A percentile compares a stretch with the other conserved stretches of the same genome.
These are phyloP conservation scores for Alternaria arborescens DNA, from an alignment of 2,329 filamentous ascomycete species.

Conservation along the genomic window DNA sequence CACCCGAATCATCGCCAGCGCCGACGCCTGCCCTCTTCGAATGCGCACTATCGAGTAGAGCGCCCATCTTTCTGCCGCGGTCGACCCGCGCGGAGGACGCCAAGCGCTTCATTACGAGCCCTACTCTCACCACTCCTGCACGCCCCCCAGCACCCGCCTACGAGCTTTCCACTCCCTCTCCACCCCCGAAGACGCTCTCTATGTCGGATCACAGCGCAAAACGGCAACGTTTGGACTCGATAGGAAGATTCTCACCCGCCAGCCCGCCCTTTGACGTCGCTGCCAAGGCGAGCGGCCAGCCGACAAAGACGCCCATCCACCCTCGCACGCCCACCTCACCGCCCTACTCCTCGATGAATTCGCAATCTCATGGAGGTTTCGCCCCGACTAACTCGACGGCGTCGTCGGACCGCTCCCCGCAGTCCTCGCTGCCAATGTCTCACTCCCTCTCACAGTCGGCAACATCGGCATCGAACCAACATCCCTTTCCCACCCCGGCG, in stretches of 20 bases:
- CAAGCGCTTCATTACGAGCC: slow-evolving; percentile 38
- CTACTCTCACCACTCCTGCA: slow-evolving; percentile 28
- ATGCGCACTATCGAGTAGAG: slow-evolving; percentile 44
- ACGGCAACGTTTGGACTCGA: slow-evolving; percentile 51
- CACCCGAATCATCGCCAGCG: slow-evolving; percentile 6
- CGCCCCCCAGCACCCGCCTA: slow-evolving; percentile 25
- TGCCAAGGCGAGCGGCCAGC: slow-evolving; percentile 47
- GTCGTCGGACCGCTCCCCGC: slow-evolving; percentile 51
- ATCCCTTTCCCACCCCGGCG: slow-evolving; percentile 50
- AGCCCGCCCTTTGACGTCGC: slow-evolving; percentile 54
- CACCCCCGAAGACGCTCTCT: slow-evolving; percentile 21
- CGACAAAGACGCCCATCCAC: slow-evolving; percentile 54
- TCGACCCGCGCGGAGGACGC: slow-evolving; percentile 40
- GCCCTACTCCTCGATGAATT: slow-evolving; percentile 58
- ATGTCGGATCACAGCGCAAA: slow-evolving; percentile 51
- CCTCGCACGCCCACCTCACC: slow-evolving; percentile 60
- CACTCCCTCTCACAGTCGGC: slow-evolving; percentile 46
- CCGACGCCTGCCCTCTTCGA: slow-evolving; percentile 25
- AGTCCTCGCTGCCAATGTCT: slow-evolving; percentile 53
- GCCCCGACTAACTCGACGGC: slow-evolving; percentile 38
- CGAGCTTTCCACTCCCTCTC: slow-evolving; percentile 16
- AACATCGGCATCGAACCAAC: slow-evolving; percentile 40
- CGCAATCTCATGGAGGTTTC: slow-evolving; percentile 51
- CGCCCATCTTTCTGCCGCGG: slow-evolving; percentile 40
- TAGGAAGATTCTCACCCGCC: slow-evolving; percentile 56